Conservation (phyloP, 1,139 yeast genomes). For the Taphrina sp. region DNA sequence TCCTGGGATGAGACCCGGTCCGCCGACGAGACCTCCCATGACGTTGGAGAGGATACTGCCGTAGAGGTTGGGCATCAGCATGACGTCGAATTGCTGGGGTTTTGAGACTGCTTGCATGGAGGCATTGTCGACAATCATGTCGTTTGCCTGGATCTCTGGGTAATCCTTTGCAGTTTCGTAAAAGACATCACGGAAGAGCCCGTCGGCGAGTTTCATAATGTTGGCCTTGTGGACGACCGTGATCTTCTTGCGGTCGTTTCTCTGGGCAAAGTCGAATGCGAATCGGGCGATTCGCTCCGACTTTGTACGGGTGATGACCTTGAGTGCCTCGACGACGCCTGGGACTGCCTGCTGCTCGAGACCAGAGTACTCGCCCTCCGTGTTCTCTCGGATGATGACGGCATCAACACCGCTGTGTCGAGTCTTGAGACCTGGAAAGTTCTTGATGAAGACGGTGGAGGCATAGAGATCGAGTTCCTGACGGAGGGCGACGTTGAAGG, state of each 20-base stretch:
- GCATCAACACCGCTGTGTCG: conserved; percentile 85
- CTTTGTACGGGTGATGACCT: conserved; percentile 90
- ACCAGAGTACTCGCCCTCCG: conserved; percentile 98
- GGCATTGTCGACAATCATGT: conserved; percentile 97
- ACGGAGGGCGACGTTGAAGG: conserved; percentile 93
- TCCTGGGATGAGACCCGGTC: conserved; percentile 98
- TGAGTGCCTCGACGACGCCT: conserved; percentile 95
- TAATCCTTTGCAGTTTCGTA: conserved; percentile 79
- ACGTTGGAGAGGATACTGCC: conserved; percentile 95
- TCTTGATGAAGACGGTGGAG: conserved; percentile 86
- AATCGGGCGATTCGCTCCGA: conserved; percentile 97
- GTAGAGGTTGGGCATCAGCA: conserved; percentile 96
- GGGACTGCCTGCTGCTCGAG: conserved; percentile 96
- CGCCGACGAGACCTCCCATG: conserved; percentile 98
- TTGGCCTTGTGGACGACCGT: conserved; percentile 99
- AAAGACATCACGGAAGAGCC: conserved; percentile 92
- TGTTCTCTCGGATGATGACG: conserved; percentile 94
- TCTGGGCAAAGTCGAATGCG: conserved; percentile 92
- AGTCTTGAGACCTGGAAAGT: conserved; percentile 90
- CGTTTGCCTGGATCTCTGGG: conserved; percentile 77
- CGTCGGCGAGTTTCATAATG: conserved; percentile 98
- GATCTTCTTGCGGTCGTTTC: conserved; percentile 86
- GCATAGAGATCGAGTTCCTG: conserved; percentile 95
- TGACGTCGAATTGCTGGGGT: conserved; percentile 96
- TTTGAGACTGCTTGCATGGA: conserved; percentile 98